Percentiles rank a stretch among this genome's conserved stretches.
Conservation (phyloP, 2,329 filamentous ascomycete species). For the Cercospora berteroae region DNA sequence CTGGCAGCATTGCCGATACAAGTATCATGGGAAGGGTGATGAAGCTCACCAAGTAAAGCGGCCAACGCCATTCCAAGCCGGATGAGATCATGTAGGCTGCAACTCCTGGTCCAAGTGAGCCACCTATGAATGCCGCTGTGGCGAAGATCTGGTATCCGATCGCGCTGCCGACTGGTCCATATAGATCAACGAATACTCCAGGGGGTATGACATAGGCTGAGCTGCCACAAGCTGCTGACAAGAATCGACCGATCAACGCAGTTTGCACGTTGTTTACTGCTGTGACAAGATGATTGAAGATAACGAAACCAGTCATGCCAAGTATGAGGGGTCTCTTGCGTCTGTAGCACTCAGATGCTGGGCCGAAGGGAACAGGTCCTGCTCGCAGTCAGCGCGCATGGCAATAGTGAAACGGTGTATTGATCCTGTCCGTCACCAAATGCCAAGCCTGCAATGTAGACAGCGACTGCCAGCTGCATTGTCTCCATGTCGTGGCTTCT, state of each 20-base stretch:
- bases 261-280: slow-evolving; percentile 54
- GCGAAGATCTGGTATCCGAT: slow-evolving; percentile 20
- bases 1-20: slow-evolving; percentile 3
- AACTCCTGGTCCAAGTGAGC: slow-evolving; percentile 17
- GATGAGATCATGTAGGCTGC: slow-evolving; percentile 17
- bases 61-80: slow-evolving; percentile 26
- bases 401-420: too few relatives aligned
- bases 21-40: slow-evolving; percentile 6
- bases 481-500: neutral
- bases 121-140: slow-evolving; percentile 19
- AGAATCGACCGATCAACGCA: slow-evolving; percentile 54
- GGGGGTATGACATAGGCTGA: slow-evolving; percentile 51
- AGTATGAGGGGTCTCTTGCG: slow-evolving; percentile 50
- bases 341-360: slow-evolving; percentile 58
- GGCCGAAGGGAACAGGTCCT: slow-evolving; percentile 56
- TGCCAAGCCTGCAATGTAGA: slow-evolving; percentile 20
- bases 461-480: slow-evolving; percentile 9
- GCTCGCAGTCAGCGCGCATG: neutral
- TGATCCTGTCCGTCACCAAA: too few relatives aligned
- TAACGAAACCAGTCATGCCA: slow-evolving; percentile 50
- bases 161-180: slow-evolving; percentile 17
- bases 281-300: slow-evolving; percentile 56
- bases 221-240: slow-evolving; percentile 53
- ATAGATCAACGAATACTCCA: slow-evolving; percentile 39
- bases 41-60: slow-evolving; percentile 11